Percentiles rank a stretch among this genome's conserved stretches.
Conservation (phyloP, 495 filamentous ascomycete genomes). For the Neurospora sp. region DNA sequence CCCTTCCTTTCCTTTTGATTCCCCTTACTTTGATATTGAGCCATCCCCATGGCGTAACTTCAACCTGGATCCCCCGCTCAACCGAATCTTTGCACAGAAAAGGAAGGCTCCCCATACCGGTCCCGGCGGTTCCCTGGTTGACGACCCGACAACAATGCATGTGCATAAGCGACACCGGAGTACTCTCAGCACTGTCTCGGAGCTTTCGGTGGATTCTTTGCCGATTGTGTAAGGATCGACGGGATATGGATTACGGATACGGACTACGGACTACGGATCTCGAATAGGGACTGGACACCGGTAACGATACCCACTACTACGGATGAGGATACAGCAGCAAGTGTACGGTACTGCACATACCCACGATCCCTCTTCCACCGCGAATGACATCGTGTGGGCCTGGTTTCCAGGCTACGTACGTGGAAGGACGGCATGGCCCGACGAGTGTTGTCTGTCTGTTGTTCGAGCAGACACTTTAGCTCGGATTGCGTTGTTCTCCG, state of each 20-base stretch:
- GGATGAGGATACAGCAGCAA: not conserved
- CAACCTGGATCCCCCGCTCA: slow-evolving; percentile 30
- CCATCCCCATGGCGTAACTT: not conserved
- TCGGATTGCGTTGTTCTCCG: not conserved
- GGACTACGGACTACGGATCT: not conserved
- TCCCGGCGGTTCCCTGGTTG: slow-evolving; percentile 5
- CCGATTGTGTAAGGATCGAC: not conserved
- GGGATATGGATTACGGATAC: not conserved
- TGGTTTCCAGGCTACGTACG: slow-evolving; percentile 11
- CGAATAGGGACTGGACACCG: not conserved
- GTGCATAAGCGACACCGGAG: slow-evolving; percentile 42
- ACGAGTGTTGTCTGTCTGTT: not conserved
- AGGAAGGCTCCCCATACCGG: slow-evolving; percentile 34
- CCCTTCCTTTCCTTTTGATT: slow-evolving; percentile 1
- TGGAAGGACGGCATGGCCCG: slow-evolving; percentile 24
- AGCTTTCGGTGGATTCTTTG: not conserved
- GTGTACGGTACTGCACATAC: not conserved
- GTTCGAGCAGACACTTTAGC: not conserved
- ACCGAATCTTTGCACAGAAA: slow-evolving; percentile 30
- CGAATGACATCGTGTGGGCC: not conserved
- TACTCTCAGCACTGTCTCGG: not conserved
- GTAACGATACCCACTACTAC: not conserved
- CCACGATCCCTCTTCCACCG: not conserved
- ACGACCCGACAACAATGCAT: not conserved
- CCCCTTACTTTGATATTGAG: not conserved